Evolutionary conservation across 495 filamentous ascomycete species (phyloP).

Genomic region (Aspergillus sclerotiicarbonarius): DNA sequence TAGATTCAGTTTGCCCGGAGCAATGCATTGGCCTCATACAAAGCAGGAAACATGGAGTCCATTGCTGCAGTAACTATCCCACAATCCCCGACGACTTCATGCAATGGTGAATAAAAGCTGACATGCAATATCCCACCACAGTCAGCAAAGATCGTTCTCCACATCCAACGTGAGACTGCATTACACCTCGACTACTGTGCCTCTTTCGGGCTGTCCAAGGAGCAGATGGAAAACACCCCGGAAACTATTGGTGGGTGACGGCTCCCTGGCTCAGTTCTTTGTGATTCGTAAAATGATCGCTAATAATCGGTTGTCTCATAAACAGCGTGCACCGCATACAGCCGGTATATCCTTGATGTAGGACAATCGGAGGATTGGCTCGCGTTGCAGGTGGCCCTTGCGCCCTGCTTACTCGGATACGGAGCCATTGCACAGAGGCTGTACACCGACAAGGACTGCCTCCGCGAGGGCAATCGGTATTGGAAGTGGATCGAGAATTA

Average conservation of each 20-base stretch:
- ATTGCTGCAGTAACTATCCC: slow-evolving; percentile 56
- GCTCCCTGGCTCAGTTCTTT: neutral
- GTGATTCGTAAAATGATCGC: slow-evolving; percentile 27
- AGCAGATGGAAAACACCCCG: slow-evolving; percentile 68
- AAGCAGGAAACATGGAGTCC: slow-evolving; percentile 68
- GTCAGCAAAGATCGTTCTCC: slow-evolving; percentile 68
- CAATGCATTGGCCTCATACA: slow-evolving; percentile 80
- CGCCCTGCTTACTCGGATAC: slow-evolving; percentile 86
- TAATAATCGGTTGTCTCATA: neutral
- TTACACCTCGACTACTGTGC: slow-evolving; percentile 79
- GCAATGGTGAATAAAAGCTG: neutral
- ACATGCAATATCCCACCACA: slow-evolving; percentile 22
- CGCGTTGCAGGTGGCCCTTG: slow-evolving; percentile 75
- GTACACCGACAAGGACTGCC: slow-evolving; percentile 48
- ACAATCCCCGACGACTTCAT: neutral
- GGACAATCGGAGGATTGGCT: slow-evolving; percentile 84
- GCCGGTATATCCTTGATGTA: slow-evolving; percentile 82
- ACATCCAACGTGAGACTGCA: slow-evolving; percentile 75
- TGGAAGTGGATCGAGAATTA: slow-evolving; percentile 91
- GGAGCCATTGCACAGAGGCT: slow-evolving; percentile 70
- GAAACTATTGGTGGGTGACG: slow-evolving; percentile 67
- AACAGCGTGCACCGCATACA: slow-evolving; percentile 47
- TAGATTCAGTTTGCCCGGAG: slow-evolving; percentile 84
- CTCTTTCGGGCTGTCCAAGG: slow-evolving; percentile 72
- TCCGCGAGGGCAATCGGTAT: slow-evolving; percentile 72